phyloP scores from a whole-genome alignment of 768 basidiomycete genomes.

The Boletus subcaerulescens region DNA sequence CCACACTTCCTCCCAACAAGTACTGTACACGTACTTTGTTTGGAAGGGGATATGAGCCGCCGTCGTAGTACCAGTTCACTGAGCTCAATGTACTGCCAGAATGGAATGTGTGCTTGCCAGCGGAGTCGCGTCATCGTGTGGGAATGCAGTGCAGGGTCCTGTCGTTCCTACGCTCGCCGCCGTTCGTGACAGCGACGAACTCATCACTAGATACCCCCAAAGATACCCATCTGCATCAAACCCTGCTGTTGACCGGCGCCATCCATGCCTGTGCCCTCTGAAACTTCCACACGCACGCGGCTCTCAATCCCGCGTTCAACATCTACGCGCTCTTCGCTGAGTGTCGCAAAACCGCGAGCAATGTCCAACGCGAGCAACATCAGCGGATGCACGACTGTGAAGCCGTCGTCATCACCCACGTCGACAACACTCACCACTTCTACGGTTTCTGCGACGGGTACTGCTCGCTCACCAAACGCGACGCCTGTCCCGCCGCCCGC shows the following conservation, averaged over 20 bases:
- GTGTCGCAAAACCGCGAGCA: conserved; percentile 49
- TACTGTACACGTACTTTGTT: no score
- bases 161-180: conserved; percentile 10
- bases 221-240: conserved; percentile 14
- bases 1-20: no score
- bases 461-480: conserved; percentile 47
- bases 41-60: no score
- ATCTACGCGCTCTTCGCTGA: conserved; percentile 41
- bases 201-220: conserved; percentile 7
- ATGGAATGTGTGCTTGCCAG: no score
- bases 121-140: neutral
- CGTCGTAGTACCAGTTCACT: no score
- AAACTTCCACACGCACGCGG: conserved; percentile 47
- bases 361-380: conserved; percentile 48
- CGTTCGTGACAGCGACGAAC: conserved; percentile 18
- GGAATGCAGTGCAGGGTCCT: conserved; percentile 14
- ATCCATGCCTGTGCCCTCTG: conserved; percentile 43
- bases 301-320: conserved; percentile 41
- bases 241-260: neutral
- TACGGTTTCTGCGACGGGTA: conserved; percentile 20
- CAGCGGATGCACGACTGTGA: conserved; percentile 52
- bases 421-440: conserved; percentile 26
- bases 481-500: conserved; percentile 43
- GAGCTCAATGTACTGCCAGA: no score
- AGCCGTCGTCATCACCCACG: conserved; percentile 27